These are phyloP conservation scores for Kodamaea neixiangensis DNA, from an alignment of 805 yeast species.

Conservation along the genomic window DNA sequence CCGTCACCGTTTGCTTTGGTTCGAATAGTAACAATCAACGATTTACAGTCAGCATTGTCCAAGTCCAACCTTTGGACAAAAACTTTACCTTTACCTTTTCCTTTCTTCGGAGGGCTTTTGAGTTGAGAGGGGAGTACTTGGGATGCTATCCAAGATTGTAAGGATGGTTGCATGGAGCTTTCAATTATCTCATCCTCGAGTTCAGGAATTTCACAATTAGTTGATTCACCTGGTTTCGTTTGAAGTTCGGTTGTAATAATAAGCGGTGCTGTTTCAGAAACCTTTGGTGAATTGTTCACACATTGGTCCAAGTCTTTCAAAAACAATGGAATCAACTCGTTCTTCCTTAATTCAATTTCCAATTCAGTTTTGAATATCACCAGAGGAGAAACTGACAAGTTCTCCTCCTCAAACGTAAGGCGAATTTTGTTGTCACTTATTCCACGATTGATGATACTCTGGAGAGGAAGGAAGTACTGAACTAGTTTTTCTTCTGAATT, in stretches of 20 bases:
- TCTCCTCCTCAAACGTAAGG: not conserved
- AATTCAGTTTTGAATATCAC: not conserved
- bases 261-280: not conserved
- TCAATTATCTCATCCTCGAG: not conserved
- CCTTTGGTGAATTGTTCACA: not conserved
- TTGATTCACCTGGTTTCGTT: not conserved
- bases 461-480: not conserved
- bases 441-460: not conserved
- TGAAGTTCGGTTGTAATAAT: not conserved
- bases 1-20: too few species aligned
- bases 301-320: not conserved
- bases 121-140: not conserved
- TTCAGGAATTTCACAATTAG: not conserved
- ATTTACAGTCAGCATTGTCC: too few species aligned
- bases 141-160: not conserved
- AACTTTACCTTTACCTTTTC: not conserved
- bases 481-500: conserved; percentile 5
- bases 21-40: too few species aligned
- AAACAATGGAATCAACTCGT: not conserved
- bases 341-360: not conserved
- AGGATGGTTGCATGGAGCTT: not conserved
- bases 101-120: not conserved
- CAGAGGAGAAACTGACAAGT: not conserved
- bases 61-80: too few species aligned
- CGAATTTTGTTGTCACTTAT: not conserved